Conservation (phyloP, 306 rosid genomes). For the Neltuma alba region DNA sequence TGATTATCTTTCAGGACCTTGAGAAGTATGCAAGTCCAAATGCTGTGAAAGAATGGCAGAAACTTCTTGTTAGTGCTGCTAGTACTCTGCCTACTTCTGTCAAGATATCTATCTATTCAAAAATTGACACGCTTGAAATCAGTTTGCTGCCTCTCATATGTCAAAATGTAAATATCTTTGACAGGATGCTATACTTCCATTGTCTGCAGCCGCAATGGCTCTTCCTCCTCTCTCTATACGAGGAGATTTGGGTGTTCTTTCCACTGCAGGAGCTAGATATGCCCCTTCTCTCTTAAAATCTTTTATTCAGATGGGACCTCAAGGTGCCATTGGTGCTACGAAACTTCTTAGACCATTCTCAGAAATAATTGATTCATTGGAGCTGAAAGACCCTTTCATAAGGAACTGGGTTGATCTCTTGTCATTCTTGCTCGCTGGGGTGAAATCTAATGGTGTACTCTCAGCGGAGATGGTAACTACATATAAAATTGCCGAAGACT, state of each 20-base stretch:
- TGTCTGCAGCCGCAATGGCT: conserved; percentile 91
- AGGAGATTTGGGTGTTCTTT: conserved; percentile 84
- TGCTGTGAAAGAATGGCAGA: conserved; percentile 84
- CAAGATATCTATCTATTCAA: conserved; percentile 7
- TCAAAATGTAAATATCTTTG: conserved; percentile 35
- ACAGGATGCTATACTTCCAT: conserved; percentile 87
- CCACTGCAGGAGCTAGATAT: conserved; percentile 92
- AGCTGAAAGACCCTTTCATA: conserved; percentile 75
- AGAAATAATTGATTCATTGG: conserved; percentile 75
- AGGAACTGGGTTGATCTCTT: conserved; percentile 89
- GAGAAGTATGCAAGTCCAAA: conserved; percentile 76
- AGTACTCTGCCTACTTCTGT: not conserved
- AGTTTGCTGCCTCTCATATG: conserved; percentile 26
- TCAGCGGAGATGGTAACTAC: conserved; percentile 92
- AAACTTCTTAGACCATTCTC: conserved; percentile 89
- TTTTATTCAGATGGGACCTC: conserved; percentile 87
- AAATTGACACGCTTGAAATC: conserved; percentile 13
- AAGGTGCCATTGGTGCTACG: conserved; percentile 77
- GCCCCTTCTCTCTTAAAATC: conserved; percentile 83
- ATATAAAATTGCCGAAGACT: not conserved
- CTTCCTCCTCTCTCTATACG: conserved; percentile 92
- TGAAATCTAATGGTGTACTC: conserved; percentile 74
- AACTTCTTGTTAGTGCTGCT: conserved; percentile 67
- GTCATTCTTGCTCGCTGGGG: conserved; percentile 96
- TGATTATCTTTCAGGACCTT: conserved; percentile 65